A percentile compares a stretch with the other conserved stretches of the same genome.
Evolutionary conservation across 2,329 filamentous ascomycete genomes (phyloP).

Genomic region (Xylaria polymorpha): DNA sequence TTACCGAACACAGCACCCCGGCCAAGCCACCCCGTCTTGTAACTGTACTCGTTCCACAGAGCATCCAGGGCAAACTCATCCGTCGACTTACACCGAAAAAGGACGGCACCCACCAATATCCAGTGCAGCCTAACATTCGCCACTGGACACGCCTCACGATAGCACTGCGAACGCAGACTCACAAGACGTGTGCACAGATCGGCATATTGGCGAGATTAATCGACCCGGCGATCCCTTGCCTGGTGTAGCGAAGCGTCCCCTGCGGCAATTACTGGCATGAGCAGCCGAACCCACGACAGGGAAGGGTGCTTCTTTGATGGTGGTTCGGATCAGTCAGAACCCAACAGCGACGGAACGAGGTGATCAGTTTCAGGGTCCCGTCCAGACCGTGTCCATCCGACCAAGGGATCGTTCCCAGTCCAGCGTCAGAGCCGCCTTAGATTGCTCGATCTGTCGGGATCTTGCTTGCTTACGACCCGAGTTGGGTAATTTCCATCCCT

Average conservation of each 20-base stretch:
- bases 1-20: constrained; percentile 20
- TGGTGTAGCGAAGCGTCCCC: constrained; percentile 21
- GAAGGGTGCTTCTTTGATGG: constrained; percentile 26
- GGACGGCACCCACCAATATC: not conserved
- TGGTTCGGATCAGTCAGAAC: constrained; percentile 22
- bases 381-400: constrained; percentile 19
- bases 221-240: constrained; percentile 16
- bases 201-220: constrained; percentile 9
- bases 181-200: constrained; percentile 25
- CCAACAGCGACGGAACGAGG: constrained; percentile 31
- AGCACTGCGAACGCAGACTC: constrained; percentile 16
- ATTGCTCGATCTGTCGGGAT: constrained; percentile 30
- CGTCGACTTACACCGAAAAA: constrained; percentile 33
- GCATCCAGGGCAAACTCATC: constrained; percentile 20
- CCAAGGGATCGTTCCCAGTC: constrained; percentile 13
- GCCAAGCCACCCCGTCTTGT: constrained; percentile 2
- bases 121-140: constrained; percentile 34
- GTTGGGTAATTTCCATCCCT: constrained; percentile 30
- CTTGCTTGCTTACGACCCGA: constrained; percentile 25
- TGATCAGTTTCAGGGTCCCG: constrained; percentile 38
- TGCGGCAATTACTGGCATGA: constrained; percentile 39
- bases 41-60: constrained; percentile 12
- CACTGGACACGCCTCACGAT: constrained; percentile 34
- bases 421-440: constrained; percentile 11
- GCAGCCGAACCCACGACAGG: constrained; percentile 34